These are phyloP conservation scores for Mortierella hygrophila DNA, from an alignment of 192 early-diverging fungal genomes.

Conservation along the genomic window DNA sequence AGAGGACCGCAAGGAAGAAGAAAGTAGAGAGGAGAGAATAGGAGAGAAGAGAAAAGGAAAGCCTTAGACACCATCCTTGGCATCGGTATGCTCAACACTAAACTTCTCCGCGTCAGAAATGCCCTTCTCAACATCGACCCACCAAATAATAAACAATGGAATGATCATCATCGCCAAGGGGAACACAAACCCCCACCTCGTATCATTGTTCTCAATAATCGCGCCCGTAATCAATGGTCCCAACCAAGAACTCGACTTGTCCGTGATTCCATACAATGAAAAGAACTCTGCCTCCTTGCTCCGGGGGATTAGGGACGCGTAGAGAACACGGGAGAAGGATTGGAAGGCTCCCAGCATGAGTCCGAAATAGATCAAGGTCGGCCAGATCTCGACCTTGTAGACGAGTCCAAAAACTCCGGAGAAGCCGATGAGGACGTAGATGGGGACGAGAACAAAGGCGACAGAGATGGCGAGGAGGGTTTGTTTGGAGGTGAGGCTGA, in stretches of 20 bases:
- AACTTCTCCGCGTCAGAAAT: constrained; percentile 64
- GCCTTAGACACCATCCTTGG: constrained; percentile 40
- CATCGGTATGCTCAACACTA: constrained; percentile 44
- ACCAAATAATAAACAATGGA: constrained; percentile 63
- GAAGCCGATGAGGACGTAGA: constrained; percentile 77
- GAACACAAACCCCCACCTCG: constrained; percentile 69
- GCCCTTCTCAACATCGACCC: constrained; percentile 69
- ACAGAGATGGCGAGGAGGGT: constrained; percentile 64
- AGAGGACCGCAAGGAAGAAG: too few species aligned
- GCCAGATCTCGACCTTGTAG: constrained; percentile 69
- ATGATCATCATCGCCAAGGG: constrained; percentile 67
- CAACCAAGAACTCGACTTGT: constrained; percentile 80
- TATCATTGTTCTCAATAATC: constrained; percentile 68
- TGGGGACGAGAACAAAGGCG: constrained; percentile 65
- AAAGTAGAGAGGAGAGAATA: too few species aligned
- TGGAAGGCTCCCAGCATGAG: constrained; percentile 71
- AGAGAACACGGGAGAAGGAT: constrained; percentile 71
- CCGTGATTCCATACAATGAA: constrained; percentile 75
- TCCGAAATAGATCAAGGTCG: constrained; percentile 66
- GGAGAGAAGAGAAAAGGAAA: too few species aligned
- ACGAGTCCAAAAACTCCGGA: constrained; percentile 66
- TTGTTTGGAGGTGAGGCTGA: constrained; percentile 62
- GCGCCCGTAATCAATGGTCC: constrained; percentile 79
- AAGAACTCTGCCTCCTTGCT: constrained; percentile 81
- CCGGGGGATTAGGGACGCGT: constrained; percentile 72